Conservation (phyloP, 257 asterid genomes). For the Catharanthus roseus region DNA sequence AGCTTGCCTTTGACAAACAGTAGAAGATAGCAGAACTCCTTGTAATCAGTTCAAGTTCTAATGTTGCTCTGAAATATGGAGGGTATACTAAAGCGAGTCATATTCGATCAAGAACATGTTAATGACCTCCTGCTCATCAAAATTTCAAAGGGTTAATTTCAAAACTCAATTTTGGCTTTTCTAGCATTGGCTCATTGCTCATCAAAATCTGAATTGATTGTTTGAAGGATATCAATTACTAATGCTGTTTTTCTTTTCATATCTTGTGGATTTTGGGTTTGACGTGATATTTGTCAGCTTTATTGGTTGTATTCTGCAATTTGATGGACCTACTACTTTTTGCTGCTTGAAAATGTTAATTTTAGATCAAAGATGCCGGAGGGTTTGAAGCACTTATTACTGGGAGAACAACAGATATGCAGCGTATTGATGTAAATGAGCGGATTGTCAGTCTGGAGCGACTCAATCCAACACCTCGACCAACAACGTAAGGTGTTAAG, state of each 20-base stretch:
- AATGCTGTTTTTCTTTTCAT: slow-evolving; percentile 1
- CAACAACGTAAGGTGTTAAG: slow-evolving; percentile 75
- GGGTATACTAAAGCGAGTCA: neutral
- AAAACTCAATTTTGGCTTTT: neutral
- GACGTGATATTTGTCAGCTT: neutral
- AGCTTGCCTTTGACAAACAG: neutral
- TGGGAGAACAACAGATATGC: slow-evolving; percentile 55
- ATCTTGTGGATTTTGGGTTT: neutral
- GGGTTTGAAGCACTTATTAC: slow-evolving; percentile 68
- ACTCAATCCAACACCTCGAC: slow-evolving; percentile 85
- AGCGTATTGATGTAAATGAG: slow-evolving; percentile 69
- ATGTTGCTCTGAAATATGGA: neutral
- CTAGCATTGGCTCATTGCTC: neutral
- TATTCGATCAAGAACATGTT: neutral
- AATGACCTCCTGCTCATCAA: neutral
- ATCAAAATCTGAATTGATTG: neutral
- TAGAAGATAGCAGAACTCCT: neutral
- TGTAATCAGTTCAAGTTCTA: neutral
- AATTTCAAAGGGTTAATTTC: neutral
- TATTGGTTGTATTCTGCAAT: neutral
- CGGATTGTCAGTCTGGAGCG: slow-evolving; percentile 70
- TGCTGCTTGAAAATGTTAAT: slow-evolving; percentile 7
- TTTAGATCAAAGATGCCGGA: slow-evolving; percentile 77
- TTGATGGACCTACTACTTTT: neutral
- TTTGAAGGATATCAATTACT: neutral